Evolutionary conservation across 495 filamentous ascomycete genomes (phyloP).

Genomic region (Hypoxylon trugodes): DNA sequence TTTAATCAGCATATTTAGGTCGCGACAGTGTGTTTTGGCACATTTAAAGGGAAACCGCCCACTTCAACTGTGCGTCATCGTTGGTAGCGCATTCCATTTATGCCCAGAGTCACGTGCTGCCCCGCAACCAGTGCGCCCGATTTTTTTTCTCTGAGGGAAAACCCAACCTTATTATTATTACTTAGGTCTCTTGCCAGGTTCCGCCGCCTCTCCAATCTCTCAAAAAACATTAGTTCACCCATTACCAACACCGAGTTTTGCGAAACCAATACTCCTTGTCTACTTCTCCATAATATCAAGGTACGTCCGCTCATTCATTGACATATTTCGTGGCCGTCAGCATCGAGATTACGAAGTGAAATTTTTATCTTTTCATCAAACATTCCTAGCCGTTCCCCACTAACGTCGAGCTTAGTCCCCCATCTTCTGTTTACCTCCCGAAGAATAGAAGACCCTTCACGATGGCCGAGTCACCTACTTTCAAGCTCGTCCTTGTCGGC

Average conservation of each 20-base stretch:
- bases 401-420: conserved; percentile 46
- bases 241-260: conserved; percentile 30
- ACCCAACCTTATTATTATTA: conserved; percentile 32
- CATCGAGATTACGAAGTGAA: conserved; percentile 8
- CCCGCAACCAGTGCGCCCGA: conserved; percentile 41
- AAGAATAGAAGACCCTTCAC: conserved; percentile 45
- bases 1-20: too few species aligned
- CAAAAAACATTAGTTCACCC: conserved; percentile 37
- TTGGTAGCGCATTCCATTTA: conserved; percentile 29
- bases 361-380: neutral
- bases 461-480: conserved; percentile 77
- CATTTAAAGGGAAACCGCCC: neutral
- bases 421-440: conserved; percentile 52
- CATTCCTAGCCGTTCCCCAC: conserved; percentile 33
- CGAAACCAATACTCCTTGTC: conserved; percentile 11
- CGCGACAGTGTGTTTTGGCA: neutral
- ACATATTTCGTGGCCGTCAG: neutral
- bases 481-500: conserved; percentile 99
- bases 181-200: conserved; percentile 33
- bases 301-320: conserved; percentile 23
- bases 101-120: conserved; percentile 41
- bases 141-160: conserved; percentile 31
- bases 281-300: conserved; percentile 19
- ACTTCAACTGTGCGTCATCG: conserved; percentile 36
- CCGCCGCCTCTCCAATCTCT: conserved; percentile 36